Base-by-base conservation (phyloP, 768 basidiomycete species). In the Suillus americanus region DNA sequence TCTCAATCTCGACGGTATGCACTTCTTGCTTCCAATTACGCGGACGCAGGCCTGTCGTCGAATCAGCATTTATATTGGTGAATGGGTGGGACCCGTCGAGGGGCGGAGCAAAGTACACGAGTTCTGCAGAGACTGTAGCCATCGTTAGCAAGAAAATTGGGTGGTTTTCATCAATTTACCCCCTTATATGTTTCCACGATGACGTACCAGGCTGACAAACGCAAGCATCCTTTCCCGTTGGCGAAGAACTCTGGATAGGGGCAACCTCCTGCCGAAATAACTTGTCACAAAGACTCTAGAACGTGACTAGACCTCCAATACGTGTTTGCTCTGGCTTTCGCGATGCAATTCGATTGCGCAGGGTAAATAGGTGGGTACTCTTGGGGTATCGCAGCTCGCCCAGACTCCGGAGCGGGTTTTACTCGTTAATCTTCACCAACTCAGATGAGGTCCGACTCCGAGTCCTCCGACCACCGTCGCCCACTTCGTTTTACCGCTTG, bases 1-100 rank as follows among this genome's bases (percentile, higher is more conserved):
- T 84, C 70, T 86, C 83, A 61, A 89, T 80, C 38, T 77, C 62
- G 0, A 83, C 67, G 6, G 66, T 51, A 54, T 74, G 70, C 5
- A 75, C 75, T 8, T 77, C 68, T 16, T 65, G 48, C 3, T 48
- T 61, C 65, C 69, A 79, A 70, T 87, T 87, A 14, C 67, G 69
- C 30, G 70, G 68, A 20, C 74, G 74, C n/a, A 74, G 68, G 18
- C 83, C 81, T 7, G 75, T 77, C 1, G 37, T 62, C 6, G 79
- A 65, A 63, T 79, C 74, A 16, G 67, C 68, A 64, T 80, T 79
- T 65, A 80, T 77, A 41, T 68, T 69, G 53, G 68, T 71, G 70
- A 76, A 85, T 1, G 82, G 80, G 23, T 73, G 76, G 16, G 71
- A 76, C 9, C 83, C 83, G 61, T 81, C 76, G 14, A 64, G 37